Evolutionary conservation across 305 asterid species (phyloP).

Genomic region (Fraxinus xanthoxyloides): DNA sequence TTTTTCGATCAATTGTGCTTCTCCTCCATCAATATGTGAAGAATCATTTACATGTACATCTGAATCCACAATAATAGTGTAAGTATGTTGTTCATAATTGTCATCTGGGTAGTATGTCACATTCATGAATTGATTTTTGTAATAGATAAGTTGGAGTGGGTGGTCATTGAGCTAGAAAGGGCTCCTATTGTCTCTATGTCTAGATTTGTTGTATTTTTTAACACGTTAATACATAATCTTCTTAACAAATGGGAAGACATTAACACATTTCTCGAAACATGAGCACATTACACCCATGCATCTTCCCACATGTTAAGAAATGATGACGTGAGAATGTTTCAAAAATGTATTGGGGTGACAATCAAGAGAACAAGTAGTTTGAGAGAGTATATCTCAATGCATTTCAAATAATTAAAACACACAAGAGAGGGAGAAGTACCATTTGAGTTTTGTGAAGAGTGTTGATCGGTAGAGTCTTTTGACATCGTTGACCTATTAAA

Average conservation of each 20-base stretch:
- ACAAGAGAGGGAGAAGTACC: constrained; percentile 23
- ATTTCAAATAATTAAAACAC: not conserved
- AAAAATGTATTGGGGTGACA: not conserved
- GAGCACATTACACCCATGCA: not conserved
- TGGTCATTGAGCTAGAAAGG: not conserved
- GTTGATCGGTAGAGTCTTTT: constrained; percentile 6
- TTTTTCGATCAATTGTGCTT: constrained; percentile 14
- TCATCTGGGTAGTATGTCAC: not conserved
- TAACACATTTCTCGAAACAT: not conserved
- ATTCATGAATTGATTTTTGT: not conserved
- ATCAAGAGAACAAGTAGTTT: not conserved
- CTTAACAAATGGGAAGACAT: not conserved
- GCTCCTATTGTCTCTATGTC: not conserved
- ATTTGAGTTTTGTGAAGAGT: constrained; percentile 13
- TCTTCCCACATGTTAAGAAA: not conserved
- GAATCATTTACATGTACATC: not conserved
- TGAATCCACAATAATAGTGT: not conserved
- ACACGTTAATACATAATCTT: not conserved
- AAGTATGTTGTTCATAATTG: not conserved
- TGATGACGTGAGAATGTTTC: not conserved
- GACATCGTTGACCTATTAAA: constrained; percentile 31
- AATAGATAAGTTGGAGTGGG: not conserved
- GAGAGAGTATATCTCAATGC: not conserved
- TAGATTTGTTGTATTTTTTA: not conserved
- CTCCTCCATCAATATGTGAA: not conserved